phyloP scores from a whole-genome alignment of 768 basidiomycete species.

The Boletus vermiculosoides region DNA sequence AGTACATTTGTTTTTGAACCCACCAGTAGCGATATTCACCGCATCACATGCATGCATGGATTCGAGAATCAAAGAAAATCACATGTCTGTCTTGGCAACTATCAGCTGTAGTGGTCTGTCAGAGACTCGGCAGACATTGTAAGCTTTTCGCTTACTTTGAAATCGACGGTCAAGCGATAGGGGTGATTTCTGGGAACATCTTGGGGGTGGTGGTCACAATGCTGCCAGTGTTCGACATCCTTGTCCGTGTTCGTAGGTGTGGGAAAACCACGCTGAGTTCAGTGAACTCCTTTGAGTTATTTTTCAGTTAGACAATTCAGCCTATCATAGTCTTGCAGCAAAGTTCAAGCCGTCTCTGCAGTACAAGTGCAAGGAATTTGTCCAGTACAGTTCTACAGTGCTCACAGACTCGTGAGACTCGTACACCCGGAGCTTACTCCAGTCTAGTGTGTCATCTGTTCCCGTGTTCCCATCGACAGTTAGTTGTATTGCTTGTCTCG shows the following conservation, averaged over 20 bases:
- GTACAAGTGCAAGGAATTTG: background rate
- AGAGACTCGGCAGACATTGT: background rate
- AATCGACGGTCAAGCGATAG: background rate
- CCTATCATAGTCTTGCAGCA: background rate
- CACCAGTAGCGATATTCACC: background rate
- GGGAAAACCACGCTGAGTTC: background rate
- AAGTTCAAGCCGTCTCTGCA: background rate
- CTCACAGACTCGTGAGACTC: background rate
- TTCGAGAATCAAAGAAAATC: background rate
- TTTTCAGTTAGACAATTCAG: background rate
- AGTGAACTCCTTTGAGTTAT: background rate
- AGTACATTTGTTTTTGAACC: background rate
- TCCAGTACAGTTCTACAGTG: background rate
- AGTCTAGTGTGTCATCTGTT: too few relatives aligned
- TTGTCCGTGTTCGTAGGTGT: background rate
- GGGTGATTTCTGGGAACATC: background rate
- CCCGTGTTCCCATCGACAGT: background rate
- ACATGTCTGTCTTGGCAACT: background rate
- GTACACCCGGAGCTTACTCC: background rate
- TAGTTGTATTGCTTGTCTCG: background rate
- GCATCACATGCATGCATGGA: background rate
- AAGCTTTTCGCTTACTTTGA: background rate
- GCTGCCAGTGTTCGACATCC: too few relatives aligned
- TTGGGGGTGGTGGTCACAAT: background rate
- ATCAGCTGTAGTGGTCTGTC: background rate